Percentiles rank a stretch among this genome's conserved stretches.
Conservation (phyloP, 73 alveolate genomes). For the Symbiodinium natans region DNA sequence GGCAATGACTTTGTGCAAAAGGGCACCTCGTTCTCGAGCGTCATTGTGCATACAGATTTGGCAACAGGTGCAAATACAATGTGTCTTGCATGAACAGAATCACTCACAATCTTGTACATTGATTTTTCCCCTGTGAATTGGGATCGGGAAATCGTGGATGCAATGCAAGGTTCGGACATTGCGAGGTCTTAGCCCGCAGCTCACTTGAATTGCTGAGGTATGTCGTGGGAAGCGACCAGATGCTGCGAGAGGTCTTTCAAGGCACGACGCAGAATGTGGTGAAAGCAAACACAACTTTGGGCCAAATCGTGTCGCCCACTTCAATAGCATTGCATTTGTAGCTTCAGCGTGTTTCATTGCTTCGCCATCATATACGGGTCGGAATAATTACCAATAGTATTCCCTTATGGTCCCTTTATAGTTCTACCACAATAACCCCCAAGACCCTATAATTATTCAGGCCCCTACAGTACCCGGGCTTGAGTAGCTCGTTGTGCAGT, state of each 20-base stretch:
- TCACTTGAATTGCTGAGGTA: slow-evolving; percentile 85
- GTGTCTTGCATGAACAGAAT: neutral
- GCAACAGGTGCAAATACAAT: slow-evolving; percentile 71
- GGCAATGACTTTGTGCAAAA: slow-evolving; percentile 92
- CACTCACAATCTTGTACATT: neutral
- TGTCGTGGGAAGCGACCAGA: slow-evolving; percentile 97
- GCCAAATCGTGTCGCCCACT: slow-evolving; percentile 6
- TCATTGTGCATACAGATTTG: slow-evolving; percentile 94
- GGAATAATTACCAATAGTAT: no score
- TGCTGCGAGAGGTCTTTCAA: slow-evolving; percentile 94
- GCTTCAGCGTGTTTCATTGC: no score
- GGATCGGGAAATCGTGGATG: no score
- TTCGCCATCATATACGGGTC: no score
- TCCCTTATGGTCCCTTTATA: no score
- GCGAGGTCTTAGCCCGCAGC: no score
- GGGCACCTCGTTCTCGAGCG: slow-evolving; percentile 96
- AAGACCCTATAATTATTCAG: no score
- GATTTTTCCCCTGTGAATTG: neutral
- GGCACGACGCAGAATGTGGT: slow-evolving; percentile 23
- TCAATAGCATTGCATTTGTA: neutral
- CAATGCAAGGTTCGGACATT: no score
- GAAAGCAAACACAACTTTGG: slow-evolving; percentile 69
- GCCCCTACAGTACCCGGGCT: no score
- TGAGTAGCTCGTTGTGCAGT: no score
- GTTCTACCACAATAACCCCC: no score